A percentile compares a stretch with the other conserved stretches of the same genome.
These are phyloP conservation scores for Elaeagnus macrophylla DNA, from an alignment of 306 rosid genomes.

Conservation along the genomic window DNA sequence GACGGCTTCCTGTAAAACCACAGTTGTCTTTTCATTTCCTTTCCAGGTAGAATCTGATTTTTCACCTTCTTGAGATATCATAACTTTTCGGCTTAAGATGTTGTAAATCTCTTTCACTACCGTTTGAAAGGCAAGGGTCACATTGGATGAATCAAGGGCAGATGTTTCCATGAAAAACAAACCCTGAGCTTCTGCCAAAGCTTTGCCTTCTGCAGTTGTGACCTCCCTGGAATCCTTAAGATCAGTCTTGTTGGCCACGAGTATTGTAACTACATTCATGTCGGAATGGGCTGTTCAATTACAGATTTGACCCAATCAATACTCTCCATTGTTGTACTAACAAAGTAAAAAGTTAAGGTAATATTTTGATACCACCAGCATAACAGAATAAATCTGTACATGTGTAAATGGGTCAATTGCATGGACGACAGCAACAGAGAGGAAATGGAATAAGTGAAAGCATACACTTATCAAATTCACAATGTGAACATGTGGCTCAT, in stretches of 20 bases:
- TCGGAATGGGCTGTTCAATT: conserved; percentile 87
- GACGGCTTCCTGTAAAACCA: conserved; percentile 52
- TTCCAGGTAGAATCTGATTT: conserved; percentile 43
- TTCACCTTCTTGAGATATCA: conserved; percentile 77
- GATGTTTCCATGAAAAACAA: conserved; percentile 97
- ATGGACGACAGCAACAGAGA: conserved; percentile 3
- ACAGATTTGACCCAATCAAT: conserved; percentile 41
- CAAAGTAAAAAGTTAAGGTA: conserved; percentile 11
- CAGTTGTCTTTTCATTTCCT: conserved; percentile 58
- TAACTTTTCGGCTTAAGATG: conserved; percentile 88
- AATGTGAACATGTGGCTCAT: too few relatives aligned
- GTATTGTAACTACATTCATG: conserved; percentile 91
- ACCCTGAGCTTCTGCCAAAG: conserved; percentile 88
- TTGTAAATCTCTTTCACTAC: conserved; percentile 89
- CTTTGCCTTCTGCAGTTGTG: conserved; percentile 74
- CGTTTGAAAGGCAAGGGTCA: conserved; percentile 76
- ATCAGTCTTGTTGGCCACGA: conserved; percentile 93
- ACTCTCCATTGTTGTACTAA: conserved; percentile 28
- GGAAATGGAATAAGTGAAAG: too few relatives aligned
- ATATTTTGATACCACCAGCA: conserved; percentile 1
- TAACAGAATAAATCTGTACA: not conserved
- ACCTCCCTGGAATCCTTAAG: conserved; percentile 95
- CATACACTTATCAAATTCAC: too few relatives aligned
- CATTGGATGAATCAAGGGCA: conserved; percentile 92
- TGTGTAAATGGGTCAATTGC: too few relatives aligned